Evolutionary conservation across 2,329 filamentous ascomycete species (phyloP).

Genomic region (Aspergillus arachidicola): DNA sequence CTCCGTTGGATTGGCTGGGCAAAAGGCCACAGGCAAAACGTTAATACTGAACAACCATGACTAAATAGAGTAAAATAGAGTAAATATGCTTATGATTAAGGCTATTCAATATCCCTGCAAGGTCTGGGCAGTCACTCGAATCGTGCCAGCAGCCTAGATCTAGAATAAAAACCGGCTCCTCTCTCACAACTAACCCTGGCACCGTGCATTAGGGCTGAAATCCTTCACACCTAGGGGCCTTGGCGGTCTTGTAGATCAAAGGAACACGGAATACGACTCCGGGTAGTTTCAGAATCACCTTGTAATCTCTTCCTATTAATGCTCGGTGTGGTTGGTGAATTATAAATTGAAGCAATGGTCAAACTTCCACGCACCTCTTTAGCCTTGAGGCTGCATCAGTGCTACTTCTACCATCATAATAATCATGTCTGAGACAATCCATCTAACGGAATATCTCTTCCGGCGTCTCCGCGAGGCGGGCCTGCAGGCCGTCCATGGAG

Average conservation of each 20-base stretch:
- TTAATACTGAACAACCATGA: no score
- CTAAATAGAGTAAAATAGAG: neutral
- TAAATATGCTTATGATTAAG: neutral
- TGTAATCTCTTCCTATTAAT: no score
- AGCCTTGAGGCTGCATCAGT: neutral
- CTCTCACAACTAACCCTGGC: neutral
- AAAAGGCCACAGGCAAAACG: no score
- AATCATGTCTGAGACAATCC: neutral
- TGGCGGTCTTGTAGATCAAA: neutral
- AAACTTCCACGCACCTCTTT: neutral
- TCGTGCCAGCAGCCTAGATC: fast-evolving
- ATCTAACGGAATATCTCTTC: conserved; percentile 38
- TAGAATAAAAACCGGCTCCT: neutral
- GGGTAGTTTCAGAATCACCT: neutral
- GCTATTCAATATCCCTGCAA: neutral
- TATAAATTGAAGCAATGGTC: neutral
- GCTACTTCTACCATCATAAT: neutral
- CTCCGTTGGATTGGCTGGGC: no score
- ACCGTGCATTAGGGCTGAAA: neutral
- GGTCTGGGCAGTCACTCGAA: no score
- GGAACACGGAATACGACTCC: neutral
- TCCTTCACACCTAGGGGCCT: neutral
- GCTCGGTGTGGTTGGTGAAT: neutral
- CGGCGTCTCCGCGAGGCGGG: conserved; percentile 42
- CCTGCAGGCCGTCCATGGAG: conserved; percentile 43